Evolutionary conservation across 2,329 filamentous ascomycete genomes (phyloP), one percentile per base, ranked within the genome.

Genomic region (Rhinocladiella mackenziei): DNA sequence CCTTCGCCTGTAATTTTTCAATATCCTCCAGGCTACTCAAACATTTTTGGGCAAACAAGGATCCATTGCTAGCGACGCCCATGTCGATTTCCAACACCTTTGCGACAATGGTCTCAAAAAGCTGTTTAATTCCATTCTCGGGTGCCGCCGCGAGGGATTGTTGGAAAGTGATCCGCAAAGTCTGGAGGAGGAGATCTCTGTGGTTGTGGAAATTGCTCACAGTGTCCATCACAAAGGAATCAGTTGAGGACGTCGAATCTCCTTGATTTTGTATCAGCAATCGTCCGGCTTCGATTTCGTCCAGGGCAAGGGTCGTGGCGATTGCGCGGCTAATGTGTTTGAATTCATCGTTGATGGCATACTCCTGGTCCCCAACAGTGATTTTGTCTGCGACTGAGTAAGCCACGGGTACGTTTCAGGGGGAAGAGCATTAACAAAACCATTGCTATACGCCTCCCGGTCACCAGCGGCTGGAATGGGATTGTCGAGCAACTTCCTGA

Each of bases 151-250:
- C 72, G 44, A 81, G 74, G 9, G 80, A 76, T 40, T 86, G 72
- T 58, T 85, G 80, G 47, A 95, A 72, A 43, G 94, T 75, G 20
- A 96, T 74, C 40, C 89, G 83, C 58, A 96, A 71, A 58, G 84
- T 88, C 62, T 95, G 86, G 23, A 97, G 78, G 30, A 94, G 69
- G 58, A 84, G 88, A 59, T 86, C 84, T 53, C 91, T 81, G 56
- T 86, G 81, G 57, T 89, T 82, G 65, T 98, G 91, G 65, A 94
- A 95, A 54, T 83, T 80, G 59, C 97, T 85, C 53, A 96, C 78
- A 48, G 85, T 85, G 56, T 84, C 84, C 62, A 89, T 82, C 42
- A 88, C 74, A 48, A 86, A 74, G 2, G 86, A 76, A 17, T 86
- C 80, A 49, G 87, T 87, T 4, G 89, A 72, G 11, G 78, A 72